Percentiles rank a stretch among this genome's conserved stretches.
Conservation (phyloP, 306 rosid species). For the Quercus wislizeni region DNA sequence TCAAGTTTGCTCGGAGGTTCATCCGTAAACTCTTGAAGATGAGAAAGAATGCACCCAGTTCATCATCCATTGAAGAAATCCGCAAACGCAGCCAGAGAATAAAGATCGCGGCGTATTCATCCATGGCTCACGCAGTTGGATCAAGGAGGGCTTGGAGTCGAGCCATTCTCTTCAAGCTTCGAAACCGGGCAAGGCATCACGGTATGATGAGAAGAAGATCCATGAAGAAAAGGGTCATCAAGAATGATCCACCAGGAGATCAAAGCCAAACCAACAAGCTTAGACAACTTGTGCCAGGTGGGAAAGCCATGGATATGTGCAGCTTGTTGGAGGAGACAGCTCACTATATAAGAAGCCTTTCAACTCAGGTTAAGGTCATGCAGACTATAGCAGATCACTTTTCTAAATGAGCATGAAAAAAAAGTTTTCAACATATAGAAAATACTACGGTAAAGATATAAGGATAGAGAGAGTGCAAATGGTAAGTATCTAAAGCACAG, state of each 20-base stretch:
- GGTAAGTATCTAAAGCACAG: not conserved
- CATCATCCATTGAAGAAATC: conserved; percentile 1
- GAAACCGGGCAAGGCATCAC: not conserved
- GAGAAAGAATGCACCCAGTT: conserved; percentile 1
- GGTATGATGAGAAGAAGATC: conserved; percentile 1
- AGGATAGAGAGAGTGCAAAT: not conserved
- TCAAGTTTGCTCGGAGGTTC: conserved; percentile 26
- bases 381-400: conserved; percentile 27
- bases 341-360: conserved; percentile 28
- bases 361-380: conserved; percentile 41
- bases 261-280: conserved; percentile 10
- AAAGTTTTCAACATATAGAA: not conserved
- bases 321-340: conserved; percentile 49
- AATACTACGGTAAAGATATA: not conserved
- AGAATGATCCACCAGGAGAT: not conserved
- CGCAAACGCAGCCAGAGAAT: conserved; percentile 23
- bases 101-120: conserved; percentile 31
- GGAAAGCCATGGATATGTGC: conserved; percentile 26
- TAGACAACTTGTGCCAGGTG: conserved; percentile 27
- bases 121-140: conserved; percentile 47
- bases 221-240: not conserved
- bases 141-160: conserved; percentile 40
- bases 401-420: not conserved
- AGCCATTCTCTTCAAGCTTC: conserved; percentile 37
- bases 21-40: conserved; percentile 25